Evolutionary conservation across 1,139 yeast species (phyloP).

Genomic region (Suhomyces guaymorum): DNA sequence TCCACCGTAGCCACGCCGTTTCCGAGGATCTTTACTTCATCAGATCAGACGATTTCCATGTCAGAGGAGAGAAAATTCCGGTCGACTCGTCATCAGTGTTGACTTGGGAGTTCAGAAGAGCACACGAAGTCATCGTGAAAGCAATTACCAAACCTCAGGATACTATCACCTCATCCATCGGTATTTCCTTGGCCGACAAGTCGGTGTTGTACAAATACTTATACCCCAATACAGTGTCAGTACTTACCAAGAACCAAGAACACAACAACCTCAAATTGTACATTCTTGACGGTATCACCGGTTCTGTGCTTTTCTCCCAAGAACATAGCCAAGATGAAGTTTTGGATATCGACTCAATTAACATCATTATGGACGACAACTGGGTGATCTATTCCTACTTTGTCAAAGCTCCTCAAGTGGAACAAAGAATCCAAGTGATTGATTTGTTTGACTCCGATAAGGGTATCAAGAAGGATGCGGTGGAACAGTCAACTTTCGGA

Average conservation of each 20-base stretch:
- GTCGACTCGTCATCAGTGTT: slow-evolving; percentile 15
- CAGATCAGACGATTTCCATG: slow-evolving; percentile 13
- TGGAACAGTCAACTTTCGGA: slow-evolving; percentile 34
- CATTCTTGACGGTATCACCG: slow-evolving; percentile 69
- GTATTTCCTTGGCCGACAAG: slow-evolving; percentile 68
- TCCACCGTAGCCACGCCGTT: neutral
- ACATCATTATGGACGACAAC: slow-evolving; percentile 73
- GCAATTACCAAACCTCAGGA: slow-evolving; percentile 33
- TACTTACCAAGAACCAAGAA: slow-evolving; percentile 46
- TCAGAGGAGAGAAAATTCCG: slow-evolving; percentile 28
- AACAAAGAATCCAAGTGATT: slow-evolving; percentile 65
- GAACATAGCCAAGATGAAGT: slow-evolving; percentile 43
- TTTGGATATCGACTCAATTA: slow-evolving; percentile 40
- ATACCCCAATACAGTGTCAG: slow-evolving; percentile 65
- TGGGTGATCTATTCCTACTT: slow-evolving; percentile 77
- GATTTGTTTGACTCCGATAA: slow-evolving; percentile 71
- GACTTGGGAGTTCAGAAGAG: slow-evolving; percentile 32
- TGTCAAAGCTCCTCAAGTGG: slow-evolving; percentile 46
- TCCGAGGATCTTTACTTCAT: slow-evolving; percentile 21
- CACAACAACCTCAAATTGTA: slow-evolving; percentile 41
- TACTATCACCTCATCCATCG: slow-evolving; percentile 62
- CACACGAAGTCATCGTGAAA: slow-evolving; percentile 20
- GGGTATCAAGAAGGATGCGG: slow-evolving; percentile 15
- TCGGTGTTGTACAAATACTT: slow-evolving; percentile 82
- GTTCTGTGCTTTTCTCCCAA: slow-evolving; percentile 56